phyloP scores from a whole-genome alignment of 805 yeast genomes.

The Ogataea paradorogensis region DNA sequence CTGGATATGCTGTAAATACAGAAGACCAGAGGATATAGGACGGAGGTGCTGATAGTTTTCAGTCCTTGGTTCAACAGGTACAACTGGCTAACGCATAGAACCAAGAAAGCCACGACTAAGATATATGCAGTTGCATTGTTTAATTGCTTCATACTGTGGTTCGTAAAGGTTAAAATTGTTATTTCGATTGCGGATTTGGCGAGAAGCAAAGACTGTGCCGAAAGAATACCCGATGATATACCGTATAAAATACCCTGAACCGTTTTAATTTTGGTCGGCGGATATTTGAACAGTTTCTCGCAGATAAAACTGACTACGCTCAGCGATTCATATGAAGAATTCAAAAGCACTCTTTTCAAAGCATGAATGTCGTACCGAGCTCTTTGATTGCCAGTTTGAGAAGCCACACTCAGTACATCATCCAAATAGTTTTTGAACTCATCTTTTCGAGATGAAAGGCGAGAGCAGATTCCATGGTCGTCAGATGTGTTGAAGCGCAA shows the following conservation, averaged over 20 bases:
- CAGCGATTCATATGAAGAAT: neutral
- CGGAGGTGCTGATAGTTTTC: constrained; percentile 65
- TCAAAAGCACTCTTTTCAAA: neutral
- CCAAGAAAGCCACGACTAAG: constrained; percentile 52
- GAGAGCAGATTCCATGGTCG: neutral
- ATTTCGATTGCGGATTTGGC: constrained; percentile 85
- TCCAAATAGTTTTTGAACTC: no score
- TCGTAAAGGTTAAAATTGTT: constrained; percentile 43
- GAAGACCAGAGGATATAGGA: constrained; percentile 81
- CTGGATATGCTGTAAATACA: constrained; percentile 75
- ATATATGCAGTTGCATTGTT: constrained; percentile 44
- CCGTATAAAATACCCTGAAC: constrained; percentile 65
- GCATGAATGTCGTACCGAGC: no score
- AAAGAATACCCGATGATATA: constrained; percentile 65
- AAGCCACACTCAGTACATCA: no score
- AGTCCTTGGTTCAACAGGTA: constrained; percentile 73
- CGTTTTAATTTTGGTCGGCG: constrained; percentile 24
- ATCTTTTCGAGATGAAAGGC: constrained; percentile 4
- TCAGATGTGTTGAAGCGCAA: neutral
- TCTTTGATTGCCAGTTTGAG: neutral
- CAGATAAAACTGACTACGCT: neutral
- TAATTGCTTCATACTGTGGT: constrained; percentile 31
- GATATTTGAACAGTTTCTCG: constrained; percentile 11
- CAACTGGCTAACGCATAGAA: constrained; percentile 68
- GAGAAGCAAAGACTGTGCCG: constrained; percentile 80